These are phyloP conservation scores for Medicago lupulina DNA, from an alignment of 306 rosid species.

Conservation along the genomic window DNA sequence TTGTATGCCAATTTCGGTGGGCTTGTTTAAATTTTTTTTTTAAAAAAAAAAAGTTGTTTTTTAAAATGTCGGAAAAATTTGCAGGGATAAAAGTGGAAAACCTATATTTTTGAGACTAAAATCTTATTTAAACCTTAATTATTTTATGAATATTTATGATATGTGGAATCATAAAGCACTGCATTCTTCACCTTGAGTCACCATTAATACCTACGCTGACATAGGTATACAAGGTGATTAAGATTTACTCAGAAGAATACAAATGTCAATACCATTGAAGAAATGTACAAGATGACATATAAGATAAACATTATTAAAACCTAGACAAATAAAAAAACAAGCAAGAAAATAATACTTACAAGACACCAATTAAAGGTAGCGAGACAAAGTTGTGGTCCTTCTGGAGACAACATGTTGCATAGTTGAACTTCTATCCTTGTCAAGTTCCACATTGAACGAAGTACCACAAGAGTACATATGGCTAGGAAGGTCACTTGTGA, in stretches of 20 bases:
- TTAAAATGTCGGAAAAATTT: background rate
- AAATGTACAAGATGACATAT: conserved; percentile 3
- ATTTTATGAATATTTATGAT: background rate
- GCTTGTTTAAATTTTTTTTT: too few relatives aligned
- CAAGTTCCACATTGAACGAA: conserved; percentile 97
- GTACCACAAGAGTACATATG: conserved; percentile 75
- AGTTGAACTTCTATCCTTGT: conserved; percentile 91
- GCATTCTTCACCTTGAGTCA: background rate
- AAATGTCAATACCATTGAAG: conserved; percentile 1
- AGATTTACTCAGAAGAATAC: conserved; percentile 30
- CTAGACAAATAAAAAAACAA: conserved; percentile 19
- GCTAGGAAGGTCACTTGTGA: conserved; percentile 68
- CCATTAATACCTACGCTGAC: conserved; percentile 32
- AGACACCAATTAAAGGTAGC: conserved; percentile 82
- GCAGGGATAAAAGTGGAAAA: too few relatives aligned
- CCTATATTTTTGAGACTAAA: background rate
- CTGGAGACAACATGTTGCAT: conserved; percentile 93
- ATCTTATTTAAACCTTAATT: background rate
- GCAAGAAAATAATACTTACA: conserved; percentile 52
- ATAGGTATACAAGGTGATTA: conserved; percentile 6
- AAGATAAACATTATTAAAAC: conserved; percentile 33
- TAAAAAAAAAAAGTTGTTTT: background rate
- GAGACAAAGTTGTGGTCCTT: conserved; percentile 85
- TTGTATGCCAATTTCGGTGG: too few relatives aligned
- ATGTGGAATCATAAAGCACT: conserved; percentile 6